Evolutionary conservation across 352 stramenopile genomes (phyloP).

Genomic region (Phytophthora foliorum): DNA sequence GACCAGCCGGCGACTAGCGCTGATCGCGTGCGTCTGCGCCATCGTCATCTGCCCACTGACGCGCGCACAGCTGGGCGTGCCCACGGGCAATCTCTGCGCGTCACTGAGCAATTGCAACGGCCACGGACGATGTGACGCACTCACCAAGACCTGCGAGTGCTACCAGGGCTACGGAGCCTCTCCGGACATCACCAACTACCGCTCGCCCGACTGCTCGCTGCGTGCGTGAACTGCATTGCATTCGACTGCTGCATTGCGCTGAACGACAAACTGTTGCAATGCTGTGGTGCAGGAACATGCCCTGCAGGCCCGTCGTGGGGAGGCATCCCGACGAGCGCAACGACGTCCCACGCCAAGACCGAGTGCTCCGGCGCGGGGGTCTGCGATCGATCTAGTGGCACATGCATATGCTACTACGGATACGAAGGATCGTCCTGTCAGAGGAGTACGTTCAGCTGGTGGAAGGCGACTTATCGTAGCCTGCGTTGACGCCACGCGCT

Average conservation of each 20-base stretch:
- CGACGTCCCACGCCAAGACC: conserved; percentile 48
- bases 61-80: conserved; percentile 57
- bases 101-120: conserved; percentile 90
- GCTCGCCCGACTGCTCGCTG: conserved; percentile 85
- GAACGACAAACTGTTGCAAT: not conserved
- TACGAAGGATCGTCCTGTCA: conserved; percentile 84
- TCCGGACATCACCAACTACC: conserved; percentile 84
- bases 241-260: not conserved
- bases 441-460: conserved; percentile 45
- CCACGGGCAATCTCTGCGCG: conserved; percentile 78
- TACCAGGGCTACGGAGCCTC: conserved; percentile 88
- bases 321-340: conserved; percentile 53
- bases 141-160: conserved; percentile 89
- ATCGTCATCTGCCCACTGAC: conserved; percentile 7
- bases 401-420: conserved; percentile 71
- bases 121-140: conserved; percentile 87
- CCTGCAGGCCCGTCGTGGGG: conserved; percentile 72
- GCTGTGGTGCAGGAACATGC: conserved; percentile 59
- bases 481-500: too few relatives aligned
- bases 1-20: not conserved
- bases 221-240: conserved; percentile 37
- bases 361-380: conserved; percentile 77
- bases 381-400: conserved; percentile 63
- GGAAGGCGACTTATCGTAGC: too few relatives aligned
- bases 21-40: not conserved